phyloP scores from a whole-genome alignment of 306 rosid genomes.

The Amphicarpaea edgeworthii region DNA sequence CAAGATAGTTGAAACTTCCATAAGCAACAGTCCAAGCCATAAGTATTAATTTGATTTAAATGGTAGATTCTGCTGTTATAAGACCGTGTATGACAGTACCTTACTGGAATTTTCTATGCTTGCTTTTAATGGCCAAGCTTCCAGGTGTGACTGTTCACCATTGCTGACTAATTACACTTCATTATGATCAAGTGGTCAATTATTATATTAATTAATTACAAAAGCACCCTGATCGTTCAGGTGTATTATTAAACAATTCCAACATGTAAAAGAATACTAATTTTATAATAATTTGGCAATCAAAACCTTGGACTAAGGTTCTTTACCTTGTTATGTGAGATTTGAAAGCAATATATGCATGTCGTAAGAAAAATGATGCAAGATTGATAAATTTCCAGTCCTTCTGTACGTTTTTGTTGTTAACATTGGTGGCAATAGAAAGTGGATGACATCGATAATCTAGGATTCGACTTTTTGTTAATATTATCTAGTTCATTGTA shows the following conservation, averaged over 20 bases:
- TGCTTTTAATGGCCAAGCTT: conserved; percentile 32
- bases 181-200: conserved; percentile 32
- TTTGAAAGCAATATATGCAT: not conserved
- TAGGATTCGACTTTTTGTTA: too few species aligned
- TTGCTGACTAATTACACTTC: conserved; percentile 6
- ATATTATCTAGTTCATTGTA: too few species aligned
- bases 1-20: conserved; percentile 67
- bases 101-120: conserved; percentile 58
- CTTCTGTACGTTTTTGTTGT: too few species aligned
- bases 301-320: not conserved
- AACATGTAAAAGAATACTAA: not conserved
- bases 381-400: too few species aligned
- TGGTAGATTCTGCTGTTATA: conserved; percentile 50
- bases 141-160: conserved; percentile 40
- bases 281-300: not conserved
- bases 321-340: conserved; percentile 25
- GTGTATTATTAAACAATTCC: not conserved
- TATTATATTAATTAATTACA: conserved; percentile 23
- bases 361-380: not conserved
- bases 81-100: conserved; percentile 56
- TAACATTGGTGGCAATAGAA: too few species aligned
- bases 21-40: conserved; percentile 57
- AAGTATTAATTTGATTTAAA: conserved; percentile 22
- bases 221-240: not conserved
- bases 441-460: too few species aligned